Base-by-base conservation (phyloP, 2,329 filamentous ascomycete species). In the Thielaviopsis populi region DNA sequence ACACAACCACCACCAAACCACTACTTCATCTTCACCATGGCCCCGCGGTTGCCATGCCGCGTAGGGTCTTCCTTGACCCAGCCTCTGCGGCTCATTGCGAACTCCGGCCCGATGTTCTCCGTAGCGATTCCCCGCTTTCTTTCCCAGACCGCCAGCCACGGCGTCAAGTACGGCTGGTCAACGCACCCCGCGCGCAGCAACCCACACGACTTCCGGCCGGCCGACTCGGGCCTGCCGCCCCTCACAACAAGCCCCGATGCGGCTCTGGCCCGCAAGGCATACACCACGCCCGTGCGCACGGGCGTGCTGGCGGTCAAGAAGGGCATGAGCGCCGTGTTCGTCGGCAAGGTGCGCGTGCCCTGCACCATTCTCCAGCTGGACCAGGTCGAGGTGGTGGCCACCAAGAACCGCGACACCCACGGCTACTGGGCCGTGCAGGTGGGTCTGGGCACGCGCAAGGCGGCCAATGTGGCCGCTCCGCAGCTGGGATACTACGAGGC, bases 401-500 rank as follows among this genome's bases (percentile, higher is more conserved):
- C 89, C 76, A 96, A 96, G 80, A 94, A 89, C 67, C 78, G 84
- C 41, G 78, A 85, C 67, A 78, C 80, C 71, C 85, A 97, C 74
- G 94, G 94, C 22, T 99, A 99, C 77, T 96, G 83, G 80, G 94
- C 92, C 17, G 91, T 97, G 15, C 91, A 96, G 76, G 77, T 99
- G 54, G 94, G 94, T 22, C 78, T 83, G 59, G 94, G 94, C 2
- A 82, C 82, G 72, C 87, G 86, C 72, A 82, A 86, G 66, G 77
- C 87, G 27, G 79, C 78, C 67, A 96, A 95, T 73, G 83, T 94
- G 50, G 86, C 86, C n/a, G 83, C 88, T 70, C 87, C 94, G 2
- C 77, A 88, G 78, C 78, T 96, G 66, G 94, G 94, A 0, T 94
- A 96, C 77, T 97, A 88, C 75, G 88, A 92, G 66, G 83, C 80